Conservation (phyloP, 2,329 filamentous ascomycete species). For the Paramyrothecium roridum region DNA sequence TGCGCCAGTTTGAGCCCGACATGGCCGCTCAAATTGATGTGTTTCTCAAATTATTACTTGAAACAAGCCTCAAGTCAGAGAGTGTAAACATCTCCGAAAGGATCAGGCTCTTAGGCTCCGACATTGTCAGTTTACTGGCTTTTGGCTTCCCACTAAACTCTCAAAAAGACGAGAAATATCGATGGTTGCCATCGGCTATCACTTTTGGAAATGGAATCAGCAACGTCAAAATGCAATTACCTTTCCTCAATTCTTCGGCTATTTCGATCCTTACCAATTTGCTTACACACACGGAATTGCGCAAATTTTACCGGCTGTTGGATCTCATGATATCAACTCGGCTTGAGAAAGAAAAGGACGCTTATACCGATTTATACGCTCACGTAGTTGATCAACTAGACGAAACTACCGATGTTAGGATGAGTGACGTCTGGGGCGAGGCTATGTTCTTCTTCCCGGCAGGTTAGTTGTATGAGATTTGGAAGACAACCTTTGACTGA, state of each 20-base stretch:
- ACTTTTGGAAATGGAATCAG: conserved; percentile 3
- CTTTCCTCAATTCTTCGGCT: not conserved
- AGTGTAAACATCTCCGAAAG: not conserved
- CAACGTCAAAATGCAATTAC: conserved; percentile 6
- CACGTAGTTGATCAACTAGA: not conserved
- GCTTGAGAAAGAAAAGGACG: not conserved
- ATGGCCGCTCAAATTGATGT: conserved; percentile 8
- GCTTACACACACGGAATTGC: not conserved
- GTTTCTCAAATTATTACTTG: conserved; percentile 2
- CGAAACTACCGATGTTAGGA: not conserved
- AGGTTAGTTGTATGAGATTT: not conserved
- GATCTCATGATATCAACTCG: conserved; percentile 2
- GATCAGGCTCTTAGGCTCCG: not conserved
- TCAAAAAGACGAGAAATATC: conserved; percentile 3
- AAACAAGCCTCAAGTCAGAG: not conserved
- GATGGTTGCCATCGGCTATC: not conserved
- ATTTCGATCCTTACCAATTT: not conserved
- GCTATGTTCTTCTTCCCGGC: conserved; percentile 1
- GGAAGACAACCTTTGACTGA: too few relatives aligned
- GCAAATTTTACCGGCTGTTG: conserved; percentile 1
- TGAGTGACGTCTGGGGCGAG: not conserved
- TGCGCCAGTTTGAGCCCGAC: conserved; percentile 8
- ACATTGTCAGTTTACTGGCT: conserved; percentile 3
- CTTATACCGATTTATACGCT: not conserved
- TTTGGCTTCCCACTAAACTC: conserved; percentile 5